These are phyloP conservation scores for Boletus pseudo-olivaceus DNA, from an alignment of 768 basidiomycete species.

Conservation along the genomic window DNA sequence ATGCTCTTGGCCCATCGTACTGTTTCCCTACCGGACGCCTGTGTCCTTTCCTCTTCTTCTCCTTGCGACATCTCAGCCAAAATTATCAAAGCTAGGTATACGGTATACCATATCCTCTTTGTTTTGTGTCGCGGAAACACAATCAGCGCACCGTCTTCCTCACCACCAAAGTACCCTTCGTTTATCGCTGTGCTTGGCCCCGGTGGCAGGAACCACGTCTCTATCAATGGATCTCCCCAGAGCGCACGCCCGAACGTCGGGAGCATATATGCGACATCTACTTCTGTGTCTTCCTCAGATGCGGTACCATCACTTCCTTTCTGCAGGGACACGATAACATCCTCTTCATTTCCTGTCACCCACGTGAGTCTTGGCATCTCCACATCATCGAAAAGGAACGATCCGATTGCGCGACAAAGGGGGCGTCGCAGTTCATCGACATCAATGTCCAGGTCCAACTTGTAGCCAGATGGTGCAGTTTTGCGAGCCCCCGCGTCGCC, in stretches of 20 bases:
- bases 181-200: conserved; percentile 48
- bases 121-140: conserved; percentile 66
- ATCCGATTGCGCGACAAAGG: conserved; percentile 69
- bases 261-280: conserved; percentile 32
- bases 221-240: conserved; percentile 77
- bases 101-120: conserved; percentile 73
- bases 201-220: conserved; percentile 54
- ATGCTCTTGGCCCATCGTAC: conserved; percentile 40
- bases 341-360: conserved; percentile 57
- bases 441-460: conserved; percentile 23
- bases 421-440: conserved; percentile 44
- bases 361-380: conserved; percentile 66
- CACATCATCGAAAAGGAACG: conserved; percentile 74
- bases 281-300: conserved; percentile 17
- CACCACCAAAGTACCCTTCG: conserved; percentile 52
- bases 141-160: conserved; percentile 48
- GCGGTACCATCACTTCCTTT: conserved; percentile 8
- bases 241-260: conserved; percentile 51
- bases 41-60: conserved; percentile 20
- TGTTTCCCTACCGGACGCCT: conserved; percentile 20
- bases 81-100: conserved; percentile 57
- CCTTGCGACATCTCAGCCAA: conserved; percentile 36
- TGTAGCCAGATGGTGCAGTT: conserved; percentile 1
- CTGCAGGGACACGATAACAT: conserved; percentile 48
- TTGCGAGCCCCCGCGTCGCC: conserved; percentile 13